A percentile compares a stretch with the other conserved stretches of the same genome.
Conservation (phyloP, 345 rosid genomes). For the Fremontodendron californicum region DNA sequence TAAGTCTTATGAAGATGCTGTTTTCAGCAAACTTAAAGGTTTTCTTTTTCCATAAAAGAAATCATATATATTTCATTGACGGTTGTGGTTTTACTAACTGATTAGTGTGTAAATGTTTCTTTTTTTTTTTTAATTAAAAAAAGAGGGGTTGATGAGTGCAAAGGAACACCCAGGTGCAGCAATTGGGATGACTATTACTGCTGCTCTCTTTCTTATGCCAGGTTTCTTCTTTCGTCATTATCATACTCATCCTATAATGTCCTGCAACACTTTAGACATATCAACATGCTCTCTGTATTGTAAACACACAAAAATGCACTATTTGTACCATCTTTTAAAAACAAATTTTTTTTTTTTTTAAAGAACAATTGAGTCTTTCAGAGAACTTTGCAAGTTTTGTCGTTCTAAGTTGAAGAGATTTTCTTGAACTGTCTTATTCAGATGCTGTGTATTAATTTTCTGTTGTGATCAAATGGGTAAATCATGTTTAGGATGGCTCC, state of each 20-base stretch:
- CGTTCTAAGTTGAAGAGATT: background rate
- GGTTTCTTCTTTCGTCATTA: conserved; percentile 32
- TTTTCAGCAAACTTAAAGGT: conserved; percentile 51
- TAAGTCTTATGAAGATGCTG: conserved; percentile 40
- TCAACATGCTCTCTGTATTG: no score
- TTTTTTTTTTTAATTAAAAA: background rate
- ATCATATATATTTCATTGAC: background rate
- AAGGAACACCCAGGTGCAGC: conserved; percentile 72
- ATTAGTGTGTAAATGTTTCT: background rate
- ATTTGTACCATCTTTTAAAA: no score
- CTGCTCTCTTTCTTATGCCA: conserved; percentile 65
- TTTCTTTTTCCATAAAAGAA: background rate
- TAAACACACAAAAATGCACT: no score
- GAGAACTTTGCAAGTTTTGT: background rate
- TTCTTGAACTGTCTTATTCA: background rate
- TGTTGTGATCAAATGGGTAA: background rate
- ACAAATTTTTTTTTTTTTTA: no score
- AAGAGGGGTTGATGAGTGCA: conserved; percentile 58
- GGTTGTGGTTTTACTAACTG: background rate
- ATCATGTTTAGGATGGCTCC: background rate
- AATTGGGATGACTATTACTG: conserved; percentile 57
- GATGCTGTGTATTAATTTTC: background rate
- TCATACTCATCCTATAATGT: no score
- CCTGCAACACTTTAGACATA: no score
- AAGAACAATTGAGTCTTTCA: no score